Evolutionary conservation across 2,329 filamentous ascomycete genomes (phyloP), one percentile per base, ranked within the genome.

Genomic region (Akanthomyces uredinophilus): DNA sequence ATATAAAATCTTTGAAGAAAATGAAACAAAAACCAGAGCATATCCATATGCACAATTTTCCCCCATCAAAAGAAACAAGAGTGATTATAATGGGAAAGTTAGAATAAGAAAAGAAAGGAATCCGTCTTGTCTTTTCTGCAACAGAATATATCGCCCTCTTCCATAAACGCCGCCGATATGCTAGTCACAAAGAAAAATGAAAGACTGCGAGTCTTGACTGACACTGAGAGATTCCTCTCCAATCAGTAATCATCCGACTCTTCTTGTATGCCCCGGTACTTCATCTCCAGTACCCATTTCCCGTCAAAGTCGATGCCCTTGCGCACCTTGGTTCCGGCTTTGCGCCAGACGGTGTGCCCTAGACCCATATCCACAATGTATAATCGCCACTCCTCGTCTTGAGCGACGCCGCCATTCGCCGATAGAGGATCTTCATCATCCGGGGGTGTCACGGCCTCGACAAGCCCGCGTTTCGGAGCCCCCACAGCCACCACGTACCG

Each of bases 281-380:
- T 77, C 75, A 95, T 84, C 68, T 88, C 86, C 16, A 96, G 81
- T 65, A 95, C 87, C 94, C 94, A 98, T 66, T 87, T 85, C 64
- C 87, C 87, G 27, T 91, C 92, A 79, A 97, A 98, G 69, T 93
- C 92, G 61, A 97, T 88, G 0, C 92, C 92, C 66, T 91, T 87
- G 22, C 92, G 86, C 56, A 92, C 85, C 71, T 90, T 88, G 5
- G 90, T 91, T 2, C 91, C 90, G 1, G 90, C 90, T 72, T 92
- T 92, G 70, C 88, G 89, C 89, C 93, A 96, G 4, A 92, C 91
- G 4, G 89, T 85, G 63, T 91, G 87, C 2, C 87, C 87, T 16
- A 97, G 84, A 0, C 95, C 94, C 66, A 97, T 88, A 72, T 99
- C 95, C 2, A 88, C 92, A 14, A 98, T 85, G 71, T 87, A 91